Evolutionary conservation across 352 stramenopile genomes (phyloP).

Genomic region (Phytopythium vexans): DNA sequence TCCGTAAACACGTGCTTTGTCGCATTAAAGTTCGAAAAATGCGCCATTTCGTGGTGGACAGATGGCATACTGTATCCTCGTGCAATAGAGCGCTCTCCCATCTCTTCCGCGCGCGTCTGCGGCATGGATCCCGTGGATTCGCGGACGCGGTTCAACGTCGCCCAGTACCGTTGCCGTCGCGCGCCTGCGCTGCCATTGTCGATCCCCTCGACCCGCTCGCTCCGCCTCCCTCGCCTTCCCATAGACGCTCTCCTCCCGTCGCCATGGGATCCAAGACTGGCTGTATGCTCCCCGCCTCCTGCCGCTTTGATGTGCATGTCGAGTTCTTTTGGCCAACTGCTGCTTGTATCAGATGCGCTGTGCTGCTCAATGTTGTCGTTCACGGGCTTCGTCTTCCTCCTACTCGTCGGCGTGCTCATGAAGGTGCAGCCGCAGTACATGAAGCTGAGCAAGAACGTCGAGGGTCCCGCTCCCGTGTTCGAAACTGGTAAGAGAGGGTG

Average conservation of each 20-base stretch:
- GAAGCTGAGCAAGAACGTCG: conserved; percentile 75
- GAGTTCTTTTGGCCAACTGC: neutral
- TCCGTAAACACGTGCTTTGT: no score
- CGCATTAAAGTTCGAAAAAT: no score
- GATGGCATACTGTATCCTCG: no score
- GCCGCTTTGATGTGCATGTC: neutral
- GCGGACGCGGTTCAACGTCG: conserved; percentile 1
- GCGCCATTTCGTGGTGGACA: no score
- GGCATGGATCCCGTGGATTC: conserved; percentile 1
- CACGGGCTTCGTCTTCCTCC: conserved; percentile 73
- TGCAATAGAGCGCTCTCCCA: no score
- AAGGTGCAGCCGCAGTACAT: conserved; percentile 82
- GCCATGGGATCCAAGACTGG: conserved; percentile 34
- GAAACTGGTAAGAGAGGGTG: conserved; percentile 32
- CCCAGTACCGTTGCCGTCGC: neutral
- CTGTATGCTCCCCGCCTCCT: conserved; percentile 20
- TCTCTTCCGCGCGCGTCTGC: neutral
- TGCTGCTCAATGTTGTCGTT: conserved; percentile 75
- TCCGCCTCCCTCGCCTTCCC: neutral
- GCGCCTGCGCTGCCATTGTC: neutral
- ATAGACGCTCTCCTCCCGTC: neutral
- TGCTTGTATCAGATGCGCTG: conserved; percentile 40
- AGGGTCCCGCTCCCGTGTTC: conserved; percentile 59
- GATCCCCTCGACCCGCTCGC: neutral
- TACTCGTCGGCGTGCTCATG: conserved; percentile 60